Base-by-base conservation (phyloP, 2,329 filamentous ascomycete genomes). In the Ophiostoma tasmaniense region DNA sequence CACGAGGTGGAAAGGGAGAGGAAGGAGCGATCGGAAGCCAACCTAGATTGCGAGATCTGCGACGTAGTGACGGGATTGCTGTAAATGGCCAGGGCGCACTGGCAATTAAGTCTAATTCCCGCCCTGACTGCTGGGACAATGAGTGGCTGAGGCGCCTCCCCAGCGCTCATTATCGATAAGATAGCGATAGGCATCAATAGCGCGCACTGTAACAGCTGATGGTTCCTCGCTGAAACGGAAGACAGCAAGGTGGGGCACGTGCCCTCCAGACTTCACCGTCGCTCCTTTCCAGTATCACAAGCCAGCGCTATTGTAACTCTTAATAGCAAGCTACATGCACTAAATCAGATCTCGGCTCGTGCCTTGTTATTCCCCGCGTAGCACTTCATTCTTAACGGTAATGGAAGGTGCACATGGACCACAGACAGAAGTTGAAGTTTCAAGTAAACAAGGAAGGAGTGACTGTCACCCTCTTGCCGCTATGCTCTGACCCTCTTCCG, bases 321-420 rank as follows among this genome's bases (percentile, higher is more conserved):
- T 20, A 20, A 7, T n/a, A 45, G 42, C 7, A 45, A 1, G 42
- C 42, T 45, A 22, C 22, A 59, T 59, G 22, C 52, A 62, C 59
- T 62, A 28, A 30, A 62, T 62, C 59, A 35, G 25, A 62, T 62
- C 59, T 62, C 28, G 52, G 52, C 52, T 59, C 52, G 52, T 59
- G 52, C 52, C 52, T 59, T 59, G 52, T 30, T 59, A 59, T 59
- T 59, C 52, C 52, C 52, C 52, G 22, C 52, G 52, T 28, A 59
- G 52, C 52, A 59, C 52, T 22, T 45, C 7, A 6, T 20, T 39
- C 37, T 55, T 11, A 25, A 25, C 50, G 25, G 8, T 55, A 14
- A 55, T 55, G 50, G 50, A 55, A 55, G 50, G 50, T 55, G 50
- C 50, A 25, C 10, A 55, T 25, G 50, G 22, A 10, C 3, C n/a